These are phyloP conservation scores for Termitomyces heimii DNA, from an alignment of 768 basidiomycete species.

Conservation along the genomic window DNA sequence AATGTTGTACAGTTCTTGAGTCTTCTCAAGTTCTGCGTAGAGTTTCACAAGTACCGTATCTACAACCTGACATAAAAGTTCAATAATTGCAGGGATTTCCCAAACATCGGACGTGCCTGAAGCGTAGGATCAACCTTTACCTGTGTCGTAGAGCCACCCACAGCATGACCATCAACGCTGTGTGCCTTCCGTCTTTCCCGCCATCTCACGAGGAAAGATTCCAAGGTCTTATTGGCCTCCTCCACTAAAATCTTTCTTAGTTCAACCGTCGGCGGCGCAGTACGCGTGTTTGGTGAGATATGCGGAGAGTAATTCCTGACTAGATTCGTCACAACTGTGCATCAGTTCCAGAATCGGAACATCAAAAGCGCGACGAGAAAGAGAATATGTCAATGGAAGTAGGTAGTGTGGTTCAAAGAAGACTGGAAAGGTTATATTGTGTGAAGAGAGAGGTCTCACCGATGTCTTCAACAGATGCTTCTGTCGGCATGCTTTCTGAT, in stretches of 20 bases:
- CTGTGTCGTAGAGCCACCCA: slow-evolving; percentile 4
- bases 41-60: slow-evolving; percentile 80
- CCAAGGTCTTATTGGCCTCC: slow-evolving; percentile 74
- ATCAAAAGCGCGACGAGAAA: slow-evolving; percentile 21
- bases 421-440: slow-evolving; percentile 8
- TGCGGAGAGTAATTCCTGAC: slow-evolving; percentile 91
- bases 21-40: slow-evolving; percentile 55
- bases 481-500: slow-evolving; percentile 60
- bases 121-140: slow-evolving; percentile 3
- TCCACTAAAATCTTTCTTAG: slow-evolving; percentile 55
- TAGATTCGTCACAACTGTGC: slow-evolving; percentile 80
- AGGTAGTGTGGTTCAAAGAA: slow-evolving; percentile 6
- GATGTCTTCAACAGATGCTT: slow-evolving; percentile 73
- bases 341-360: slow-evolving; percentile 61
- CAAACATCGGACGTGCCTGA: slow-evolving; percentile 9
- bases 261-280: slow-evolving; percentile 66
- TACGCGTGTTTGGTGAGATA: slow-evolving; percentile 60
- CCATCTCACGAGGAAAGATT: slow-evolving; percentile 59
- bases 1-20: slow-evolving; percentile 54
- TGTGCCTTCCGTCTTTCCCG: slow-evolving; percentile 38
- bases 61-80: slow-evolving; percentile 44
- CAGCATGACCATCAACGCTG: slow-evolving; percentile 14
- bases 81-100: neutral
- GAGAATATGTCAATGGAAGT: slow-evolving; percentile 23
- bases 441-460: slow-evolving; percentile 53